phyloP scores from a whole-genome alignment of 805 yeast species.

The Teunomyces tritomae region DNA sequence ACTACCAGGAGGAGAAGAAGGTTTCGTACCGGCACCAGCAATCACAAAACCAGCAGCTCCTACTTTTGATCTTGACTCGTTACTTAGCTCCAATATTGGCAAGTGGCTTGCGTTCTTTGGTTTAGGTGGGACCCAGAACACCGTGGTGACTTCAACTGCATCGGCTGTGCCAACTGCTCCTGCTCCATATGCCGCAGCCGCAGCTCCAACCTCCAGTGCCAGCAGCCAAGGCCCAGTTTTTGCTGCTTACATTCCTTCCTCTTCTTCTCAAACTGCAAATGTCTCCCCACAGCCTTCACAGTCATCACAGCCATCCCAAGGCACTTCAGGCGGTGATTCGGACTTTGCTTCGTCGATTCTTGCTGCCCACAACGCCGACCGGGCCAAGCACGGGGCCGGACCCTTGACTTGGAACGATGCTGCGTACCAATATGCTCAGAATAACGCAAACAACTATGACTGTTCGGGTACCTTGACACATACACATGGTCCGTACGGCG shows the following conservation, averaged over 20 bases:
- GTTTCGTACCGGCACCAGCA: slow-evolving; percentile 3
- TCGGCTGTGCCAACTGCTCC: not conserved
- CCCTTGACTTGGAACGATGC: slow-evolving; percentile 29
- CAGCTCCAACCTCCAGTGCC: not conserved
- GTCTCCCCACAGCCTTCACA: not conserved
- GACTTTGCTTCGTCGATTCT: slow-evolving; percentile 29
- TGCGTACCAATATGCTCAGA: slow-evolving; percentile 33
- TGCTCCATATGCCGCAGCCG: not conserved
- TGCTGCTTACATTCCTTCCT: not conserved
- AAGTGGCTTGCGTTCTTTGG: slow-evolving; percentile 13
- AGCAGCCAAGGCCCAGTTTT: slow-evolving; percentile 4
- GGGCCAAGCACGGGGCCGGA: slow-evolving; percentile 29
- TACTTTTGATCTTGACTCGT: slow-evolving; percentile 6
- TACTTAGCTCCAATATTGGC: slow-evolving; percentile 6
- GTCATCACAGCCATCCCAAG: slow-evolving; percentile 10
- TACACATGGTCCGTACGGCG: slow-evolving; percentile 36
- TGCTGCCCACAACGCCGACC: slow-evolving; percentile 32
- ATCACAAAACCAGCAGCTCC: slow-evolving; percentile 6
- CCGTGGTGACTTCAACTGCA: slow-evolving; percentile 1
- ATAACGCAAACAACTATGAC: slow-evolving; percentile 34
- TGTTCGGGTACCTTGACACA: slow-evolving; percentile 38
- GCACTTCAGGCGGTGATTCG: slow-evolving; percentile 18
- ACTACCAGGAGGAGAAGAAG: slow-evolving; percentile 8
- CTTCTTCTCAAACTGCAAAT: not conserved
- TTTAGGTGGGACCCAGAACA: slow-evolving; percentile 1